phyloP scores from a whole-genome alignment of 2,329 filamentous ascomycete genomes.

The Fusarium chlamydosporum region DNA sequence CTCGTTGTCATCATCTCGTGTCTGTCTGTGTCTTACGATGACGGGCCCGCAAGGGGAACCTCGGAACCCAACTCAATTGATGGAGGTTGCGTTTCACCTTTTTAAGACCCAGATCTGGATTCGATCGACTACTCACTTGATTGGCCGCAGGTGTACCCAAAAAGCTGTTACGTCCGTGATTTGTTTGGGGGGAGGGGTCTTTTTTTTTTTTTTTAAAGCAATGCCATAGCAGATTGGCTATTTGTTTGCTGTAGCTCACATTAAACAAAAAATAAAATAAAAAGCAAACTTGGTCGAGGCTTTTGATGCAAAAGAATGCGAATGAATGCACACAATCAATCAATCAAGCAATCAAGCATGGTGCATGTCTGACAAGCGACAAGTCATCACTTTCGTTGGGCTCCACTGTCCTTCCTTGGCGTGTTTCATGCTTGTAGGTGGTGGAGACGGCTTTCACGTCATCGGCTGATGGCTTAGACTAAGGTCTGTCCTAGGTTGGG shows the following conservation, averaged over 20 bases:
- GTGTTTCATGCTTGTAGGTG: slow-evolving; percentile 41
- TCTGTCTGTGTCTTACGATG: slow-evolving; percentile 37
- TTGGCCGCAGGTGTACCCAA: slow-evolving; percentile 10
- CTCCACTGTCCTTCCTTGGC: slow-evolving; percentile 31
- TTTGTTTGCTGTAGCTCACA: background rate
- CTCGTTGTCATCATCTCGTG: slow-evolving; percentile 10
- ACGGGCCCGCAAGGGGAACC: slow-evolving; percentile 16
- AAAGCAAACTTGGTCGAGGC: slow-evolving; percentile 2
- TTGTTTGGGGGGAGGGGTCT: too few relatives aligned
- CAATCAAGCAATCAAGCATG: background rate
- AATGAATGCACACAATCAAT: background rate
- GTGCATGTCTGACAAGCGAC: slow-evolving; percentile 19
- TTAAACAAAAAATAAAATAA: slow-evolving; percentile 3
- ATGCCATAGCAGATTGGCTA: background rate
- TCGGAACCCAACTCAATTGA: slow-evolving; percentile 5
- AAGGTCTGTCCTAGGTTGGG: too few relatives aligned
- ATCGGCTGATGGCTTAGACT: slow-evolving; percentile 20
- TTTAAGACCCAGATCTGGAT: slow-evolving; percentile 34
- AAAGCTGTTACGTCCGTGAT: slow-evolving; percentile 9
- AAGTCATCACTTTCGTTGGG: background rate
- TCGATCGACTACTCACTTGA: slow-evolving; percentile 24
- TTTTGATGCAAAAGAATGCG: background rate
- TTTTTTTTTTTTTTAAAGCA: background rate
- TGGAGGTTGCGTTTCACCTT: slow-evolving; percentile 35
- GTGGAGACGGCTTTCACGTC: slow-evolving; percentile 28